Evolutionary conservation across 495 filamentous ascomycete species (phyloP).

Genomic region (Zalerion maritima): DNA sequence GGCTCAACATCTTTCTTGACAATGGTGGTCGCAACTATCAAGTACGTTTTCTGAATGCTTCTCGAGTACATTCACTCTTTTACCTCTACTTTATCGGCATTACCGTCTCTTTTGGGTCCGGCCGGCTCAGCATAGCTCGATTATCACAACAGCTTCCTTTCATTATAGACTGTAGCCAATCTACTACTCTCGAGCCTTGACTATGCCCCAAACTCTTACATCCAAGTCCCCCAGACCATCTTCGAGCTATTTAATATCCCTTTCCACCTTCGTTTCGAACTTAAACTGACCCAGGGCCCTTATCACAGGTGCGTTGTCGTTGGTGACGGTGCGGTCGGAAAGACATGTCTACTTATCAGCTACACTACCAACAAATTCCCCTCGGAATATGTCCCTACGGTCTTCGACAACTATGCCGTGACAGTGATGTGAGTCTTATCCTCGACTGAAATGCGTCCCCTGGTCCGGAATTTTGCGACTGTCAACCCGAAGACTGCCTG

Average conservation of each 20-base stretch:
- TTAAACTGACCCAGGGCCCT: background rate
- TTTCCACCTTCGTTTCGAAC: conserved; percentile 2
- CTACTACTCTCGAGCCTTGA: conserved; percentile 2
- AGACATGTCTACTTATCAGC: conserved; percentile 95
- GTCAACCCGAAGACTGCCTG: too few relatives aligned
- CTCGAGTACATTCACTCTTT: too few relatives aligned
- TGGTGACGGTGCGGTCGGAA: conserved; percentile 97
- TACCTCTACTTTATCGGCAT: conserved; percentile 5
- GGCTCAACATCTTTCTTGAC: too few relatives aligned
- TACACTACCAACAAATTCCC: conserved; percentile 99
- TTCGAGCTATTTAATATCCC: background rate
- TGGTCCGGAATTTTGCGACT: too few relatives aligned
- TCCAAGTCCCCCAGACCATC: background rate
- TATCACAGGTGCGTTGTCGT: conserved; percentile 81
- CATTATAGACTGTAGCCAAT: conserved; percentile 4
- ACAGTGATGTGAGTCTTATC: conserved; percentile 79
- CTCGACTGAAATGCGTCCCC: background rate
- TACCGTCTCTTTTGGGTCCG: conserved; percentile 1
- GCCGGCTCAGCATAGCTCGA: conserved; percentile 2
- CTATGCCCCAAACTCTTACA: conserved; percentile 2
- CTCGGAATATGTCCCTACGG: conserved; percentile 97
- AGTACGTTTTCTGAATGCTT: conserved; percentile 54
- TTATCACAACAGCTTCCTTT: conserved; percentile 2
- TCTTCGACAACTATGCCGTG: conserved; percentile 99
- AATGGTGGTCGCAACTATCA: conserved; percentile 77